Evolutionary conservation across 805 yeast genomes (phyloP).

Genomic region (Zygotorulaspora chibaensis): DNA sequence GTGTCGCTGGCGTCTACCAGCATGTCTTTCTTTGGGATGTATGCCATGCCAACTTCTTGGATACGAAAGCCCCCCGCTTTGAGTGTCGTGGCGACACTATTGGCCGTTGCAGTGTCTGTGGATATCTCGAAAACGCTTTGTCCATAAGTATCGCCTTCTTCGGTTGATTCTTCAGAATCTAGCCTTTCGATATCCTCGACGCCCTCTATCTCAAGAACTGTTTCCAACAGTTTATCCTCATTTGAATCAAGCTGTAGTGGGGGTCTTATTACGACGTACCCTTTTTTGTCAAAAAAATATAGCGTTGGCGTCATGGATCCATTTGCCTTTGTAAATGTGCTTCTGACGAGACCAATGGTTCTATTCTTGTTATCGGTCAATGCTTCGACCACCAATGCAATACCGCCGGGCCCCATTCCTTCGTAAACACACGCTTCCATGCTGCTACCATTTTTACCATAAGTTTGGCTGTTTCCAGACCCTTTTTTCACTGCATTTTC

Average conservation of each 20-base stretch:
- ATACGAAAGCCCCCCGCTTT: slow-evolving; percentile 50
- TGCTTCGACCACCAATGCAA: slow-evolving; percentile 79
- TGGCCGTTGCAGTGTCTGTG: slow-evolving; percentile 63
- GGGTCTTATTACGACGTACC: slow-evolving; percentile 56
- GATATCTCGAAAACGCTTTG: slow-evolving; percentile 41
- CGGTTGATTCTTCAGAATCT: slow-evolving; percentile 22
- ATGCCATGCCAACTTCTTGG: slow-evolving; percentile 68
- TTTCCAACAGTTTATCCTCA: slow-evolving; percentile 67
- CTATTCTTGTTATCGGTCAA: slow-evolving; percentile 85
- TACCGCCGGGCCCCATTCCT: slow-evolving; percentile 91
- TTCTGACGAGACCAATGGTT: slow-evolving; percentile 69
- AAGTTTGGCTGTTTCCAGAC: slow-evolving; percentile 51
- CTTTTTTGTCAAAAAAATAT: slow-evolving; percentile 74
- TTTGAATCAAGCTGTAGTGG: slow-evolving; percentile 31
- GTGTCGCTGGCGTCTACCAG: slow-evolving; percentile 50
- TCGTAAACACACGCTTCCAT: slow-evolving; percentile 67
- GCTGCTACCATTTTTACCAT: slow-evolving; percentile 44
- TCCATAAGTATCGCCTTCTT: slow-evolving; percentile 18
- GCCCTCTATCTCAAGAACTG: slow-evolving; percentile 63
- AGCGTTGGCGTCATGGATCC: slow-evolving; percentile 72
- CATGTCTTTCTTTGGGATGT: slow-evolving; percentile 58
- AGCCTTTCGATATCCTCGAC: slow-evolving; percentile 71
- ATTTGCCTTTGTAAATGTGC: slow-evolving; percentile 65
- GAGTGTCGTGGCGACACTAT: slow-evolving; percentile 54
- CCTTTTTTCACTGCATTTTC: slow-evolving; percentile 88